phyloP scores from a whole-genome alignment of 1,284 basidiomycete genomes.

The Apiotrichum mycotoxinovorans region DNA sequence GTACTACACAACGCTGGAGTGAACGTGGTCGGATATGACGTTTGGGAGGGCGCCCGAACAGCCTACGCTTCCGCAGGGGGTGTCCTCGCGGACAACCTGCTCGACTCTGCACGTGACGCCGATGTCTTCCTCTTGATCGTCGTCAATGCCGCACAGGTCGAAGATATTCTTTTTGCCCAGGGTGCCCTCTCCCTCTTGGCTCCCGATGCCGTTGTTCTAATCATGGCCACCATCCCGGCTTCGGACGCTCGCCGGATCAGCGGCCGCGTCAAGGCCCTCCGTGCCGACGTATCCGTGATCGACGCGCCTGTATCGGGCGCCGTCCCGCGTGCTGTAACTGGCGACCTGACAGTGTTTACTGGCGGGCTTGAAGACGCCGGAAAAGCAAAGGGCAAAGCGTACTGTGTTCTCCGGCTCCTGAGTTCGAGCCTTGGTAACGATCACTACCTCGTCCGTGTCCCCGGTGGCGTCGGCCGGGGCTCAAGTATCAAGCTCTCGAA shows the following conservation, averaged over 20 bases:
- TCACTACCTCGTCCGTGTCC: constrained; percentile 15
- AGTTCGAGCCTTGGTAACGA: constrained; percentile 16
- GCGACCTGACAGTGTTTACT: constrained; percentile 38
- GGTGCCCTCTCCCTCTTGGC: constrained; percentile 13
- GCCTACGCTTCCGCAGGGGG: constrained; percentile 14
- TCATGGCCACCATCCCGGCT: constrained; percentile 35
- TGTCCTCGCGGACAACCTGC: constrained; percentile 5
- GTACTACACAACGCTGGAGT: constrained; percentile 16
- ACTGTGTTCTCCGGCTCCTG: constrained; percentile 25
- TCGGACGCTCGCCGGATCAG: constrained; percentile 19
- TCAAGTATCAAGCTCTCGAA: constrained; percentile 21
- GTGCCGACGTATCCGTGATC: constrained; percentile 29
- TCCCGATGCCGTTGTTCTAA: constrained; percentile 26
- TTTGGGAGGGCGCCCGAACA: constrained; percentile 8
- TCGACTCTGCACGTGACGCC: constrained; percentile 13
- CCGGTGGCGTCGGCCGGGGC: constrained; percentile 24
- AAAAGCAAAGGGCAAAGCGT: constrained; percentile 1
- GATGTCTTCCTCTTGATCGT: constrained; percentile 29
- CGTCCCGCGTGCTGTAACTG: constrained; percentile 30
- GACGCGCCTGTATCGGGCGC: constrained; percentile 42
- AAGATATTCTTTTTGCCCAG: constrained; percentile 22
- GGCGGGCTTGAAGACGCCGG: constrained; percentile 20
- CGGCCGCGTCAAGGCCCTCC: constrained; percentile 8
- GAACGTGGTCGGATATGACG: constrained; percentile 23
- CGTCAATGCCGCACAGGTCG: constrained; percentile 22